Percentiles rank a stretch among this genome's conserved stretches.
Conservation (phyloP, 352 stramenopile species). For the Phytophthora citrophthora region DNA sequence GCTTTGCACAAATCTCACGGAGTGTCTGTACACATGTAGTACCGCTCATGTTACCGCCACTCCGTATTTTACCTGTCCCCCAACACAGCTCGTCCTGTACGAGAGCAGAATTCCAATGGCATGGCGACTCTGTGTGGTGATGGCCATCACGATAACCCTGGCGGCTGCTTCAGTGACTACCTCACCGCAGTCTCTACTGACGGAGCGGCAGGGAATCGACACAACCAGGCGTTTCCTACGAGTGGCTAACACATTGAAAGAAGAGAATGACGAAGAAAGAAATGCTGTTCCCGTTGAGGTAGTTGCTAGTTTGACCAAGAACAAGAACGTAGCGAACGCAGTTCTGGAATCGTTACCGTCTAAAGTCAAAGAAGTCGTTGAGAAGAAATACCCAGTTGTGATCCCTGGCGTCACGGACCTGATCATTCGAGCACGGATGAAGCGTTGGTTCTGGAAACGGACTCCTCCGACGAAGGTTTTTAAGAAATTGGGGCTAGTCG, state of each 20-base stretch:
- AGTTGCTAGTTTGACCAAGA: background rate
- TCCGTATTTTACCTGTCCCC: background rate
- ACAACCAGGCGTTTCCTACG: background rate
- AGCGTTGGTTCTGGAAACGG: background rate
- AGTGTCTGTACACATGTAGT: no score
- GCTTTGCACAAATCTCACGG: no score
- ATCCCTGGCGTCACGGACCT: background rate
- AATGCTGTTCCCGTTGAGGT: background rate
- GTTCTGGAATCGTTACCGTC: background rate
- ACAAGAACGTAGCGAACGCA: background rate
- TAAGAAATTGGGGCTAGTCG: background rate
- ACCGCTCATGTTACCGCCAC: background rate
- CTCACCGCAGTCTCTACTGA: background rate
- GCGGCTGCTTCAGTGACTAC: background rate
- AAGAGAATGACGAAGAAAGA: slow-evolving; percentile 7
- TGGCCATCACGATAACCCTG: background rate
- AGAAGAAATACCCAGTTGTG: slow-evolving; percentile 6
- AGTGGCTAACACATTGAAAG: background rate
- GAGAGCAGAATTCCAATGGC: background rate
- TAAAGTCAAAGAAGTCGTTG: background rate
- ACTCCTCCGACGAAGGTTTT: background rate
- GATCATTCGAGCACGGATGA: background rate
- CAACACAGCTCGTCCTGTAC: no score
- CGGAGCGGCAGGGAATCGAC: background rate
- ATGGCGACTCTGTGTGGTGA: background rate